phyloP scores from a whole-genome alignment of 1,284 basidiomycete genomes.

The Tranzscheliella williamsii region DNA sequence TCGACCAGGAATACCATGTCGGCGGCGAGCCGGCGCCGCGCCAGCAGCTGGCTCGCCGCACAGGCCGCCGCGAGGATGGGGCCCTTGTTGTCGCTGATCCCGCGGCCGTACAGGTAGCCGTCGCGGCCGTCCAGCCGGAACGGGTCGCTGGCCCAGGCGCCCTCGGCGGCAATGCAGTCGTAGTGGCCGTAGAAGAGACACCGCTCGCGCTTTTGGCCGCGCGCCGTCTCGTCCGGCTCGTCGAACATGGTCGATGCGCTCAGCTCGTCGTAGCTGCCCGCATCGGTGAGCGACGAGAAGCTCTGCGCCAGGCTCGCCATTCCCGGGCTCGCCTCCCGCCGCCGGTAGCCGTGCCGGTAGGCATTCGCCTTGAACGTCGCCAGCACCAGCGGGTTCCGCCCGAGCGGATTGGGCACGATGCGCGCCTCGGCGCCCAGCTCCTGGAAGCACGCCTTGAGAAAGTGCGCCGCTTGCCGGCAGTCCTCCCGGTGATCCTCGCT shows the following conservation, averaged over 20 bases:
- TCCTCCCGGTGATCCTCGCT: slow-evolving; percentile 74
- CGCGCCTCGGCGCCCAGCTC: slow-evolving; percentile 51
- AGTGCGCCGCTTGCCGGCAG: slow-evolving; percentile 56
- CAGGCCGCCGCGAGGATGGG: slow-evolving; percentile 89
- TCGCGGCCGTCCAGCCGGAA: slow-evolving; percentile 81
- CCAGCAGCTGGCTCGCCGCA: slow-evolving; percentile 79
- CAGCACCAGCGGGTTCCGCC: slow-evolving; percentile 52
- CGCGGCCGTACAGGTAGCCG: slow-evolving; percentile 91
- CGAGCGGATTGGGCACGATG: slow-evolving; percentile 33
- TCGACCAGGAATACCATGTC: slow-evolving; percentile 91
- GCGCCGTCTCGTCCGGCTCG: slow-evolving; percentile 4
- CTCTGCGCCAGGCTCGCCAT: slow-evolving; percentile 6
- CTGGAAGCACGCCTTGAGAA: slow-evolving; percentile 45
- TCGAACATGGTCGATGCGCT: slow-evolving; percentile 32
- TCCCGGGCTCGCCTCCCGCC: neutral
- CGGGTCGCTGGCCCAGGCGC: slow-evolving; percentile 79
- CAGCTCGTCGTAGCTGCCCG: slow-evolving; percentile 7
- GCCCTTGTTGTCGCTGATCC: slow-evolving; percentile 79
- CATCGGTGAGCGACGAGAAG: slow-evolving; percentile 6
- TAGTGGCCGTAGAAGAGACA: slow-evolving; percentile 58
- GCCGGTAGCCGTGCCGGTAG: slow-evolving; percentile 4
- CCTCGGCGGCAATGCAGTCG: slow-evolving; percentile 51
- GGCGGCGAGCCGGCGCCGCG: slow-evolving; percentile 73
- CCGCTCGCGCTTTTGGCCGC: slow-evolving; percentile 8
- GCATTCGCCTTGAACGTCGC: slow-evolving; percentile 48